These are phyloP conservation scores for Exidia glandulosa DNA, from an alignment of 768 basidiomycete species.

Conservation along the genomic window DNA sequence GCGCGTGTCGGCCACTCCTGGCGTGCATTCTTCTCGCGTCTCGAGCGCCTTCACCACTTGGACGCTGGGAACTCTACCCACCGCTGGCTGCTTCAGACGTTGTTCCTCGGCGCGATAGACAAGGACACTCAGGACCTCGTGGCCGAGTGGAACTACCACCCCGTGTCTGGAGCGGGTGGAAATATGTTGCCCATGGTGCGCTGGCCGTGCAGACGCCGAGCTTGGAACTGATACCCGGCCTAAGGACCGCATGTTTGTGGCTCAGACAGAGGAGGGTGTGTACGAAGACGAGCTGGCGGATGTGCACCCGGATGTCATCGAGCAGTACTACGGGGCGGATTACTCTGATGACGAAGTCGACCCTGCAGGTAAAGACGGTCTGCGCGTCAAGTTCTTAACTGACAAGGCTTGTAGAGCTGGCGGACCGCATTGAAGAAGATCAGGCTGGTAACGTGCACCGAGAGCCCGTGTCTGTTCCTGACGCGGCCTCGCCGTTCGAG, in stretches of 20 bases:
- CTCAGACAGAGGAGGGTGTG: background rate
- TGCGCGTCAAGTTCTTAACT: too few species aligned
- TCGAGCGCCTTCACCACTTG: conserved; percentile 7
- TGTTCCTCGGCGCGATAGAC: conserved; percentile 10
- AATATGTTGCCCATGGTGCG: conserved; percentile 15
- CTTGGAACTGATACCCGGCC: conserved; percentile 1
- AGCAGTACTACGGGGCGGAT: conserved; percentile 2
- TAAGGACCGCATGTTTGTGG: conserved; percentile 6
- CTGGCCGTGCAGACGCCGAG: background rate
- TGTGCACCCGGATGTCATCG: conserved; percentile 4
- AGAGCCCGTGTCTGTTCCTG: too few species aligned
- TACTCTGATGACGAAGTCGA: too few species aligned
- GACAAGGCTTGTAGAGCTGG: too few species aligned
- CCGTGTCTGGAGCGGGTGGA: conserved; percentile 6
- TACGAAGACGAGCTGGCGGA: conserved; percentile 8
- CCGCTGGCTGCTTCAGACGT: conserved; percentile 9
- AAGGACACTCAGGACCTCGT: conserved; percentile 6
- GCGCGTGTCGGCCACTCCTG: conserved; percentile 8
- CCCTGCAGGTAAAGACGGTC: too few species aligned
- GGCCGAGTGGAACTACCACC: conserved; percentile 12
- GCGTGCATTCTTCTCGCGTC: conserved; percentile 8
- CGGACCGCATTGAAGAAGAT: too few species aligned
- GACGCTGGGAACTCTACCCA: conserved; percentile 5
- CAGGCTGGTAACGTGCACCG: too few species aligned
- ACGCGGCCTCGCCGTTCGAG: too few species aligned